Evolutionary conservation across 208 protist species (phyloP).

Genomic region (Vickermania spadyakhi): DNA sequence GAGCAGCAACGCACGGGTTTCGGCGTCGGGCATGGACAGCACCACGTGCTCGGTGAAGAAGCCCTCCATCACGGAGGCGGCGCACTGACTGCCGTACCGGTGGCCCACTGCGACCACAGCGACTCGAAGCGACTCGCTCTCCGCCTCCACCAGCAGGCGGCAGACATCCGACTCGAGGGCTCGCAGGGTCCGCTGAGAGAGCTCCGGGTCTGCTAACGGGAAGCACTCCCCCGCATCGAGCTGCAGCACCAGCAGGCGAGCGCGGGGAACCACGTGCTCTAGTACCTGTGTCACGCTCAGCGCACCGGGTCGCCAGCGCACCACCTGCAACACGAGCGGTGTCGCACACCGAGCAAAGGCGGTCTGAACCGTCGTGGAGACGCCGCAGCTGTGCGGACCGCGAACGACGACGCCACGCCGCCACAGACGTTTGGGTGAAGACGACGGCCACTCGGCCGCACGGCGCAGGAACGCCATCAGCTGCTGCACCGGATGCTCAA

Average conservation of each 20-base stretch:
- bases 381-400: not conserved
- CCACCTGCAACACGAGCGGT: not conserved
- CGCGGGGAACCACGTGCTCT: not conserved
- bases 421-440: not conserved
- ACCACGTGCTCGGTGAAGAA: not conserved
- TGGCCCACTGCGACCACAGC: not conserved
- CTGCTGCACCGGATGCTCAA: conserved; percentile 27
- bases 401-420: not conserved
- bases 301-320: not conserved
- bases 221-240: not conserved
- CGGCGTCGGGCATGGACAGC: not conserved
- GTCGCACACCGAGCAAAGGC: not conserved
- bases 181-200: not conserved
- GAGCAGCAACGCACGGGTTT: not conserved
- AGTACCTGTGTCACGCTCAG: not conserved
- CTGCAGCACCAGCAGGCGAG: not conserved
- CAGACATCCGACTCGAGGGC: not conserved
- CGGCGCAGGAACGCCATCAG: conserved; percentile 28
- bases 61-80: not conserved
- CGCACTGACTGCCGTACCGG: not conserved
- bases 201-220: not conserved
- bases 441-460: conserved; percentile 4
- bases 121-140: not conserved
- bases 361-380: not conserved
- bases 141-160: not conserved